Percentiles rank a stretch among this genome's conserved stretches.
Conservation (phyloP, 2,329 filamentous ascomycete species). For the Trichoderma atroviride region DNA sequence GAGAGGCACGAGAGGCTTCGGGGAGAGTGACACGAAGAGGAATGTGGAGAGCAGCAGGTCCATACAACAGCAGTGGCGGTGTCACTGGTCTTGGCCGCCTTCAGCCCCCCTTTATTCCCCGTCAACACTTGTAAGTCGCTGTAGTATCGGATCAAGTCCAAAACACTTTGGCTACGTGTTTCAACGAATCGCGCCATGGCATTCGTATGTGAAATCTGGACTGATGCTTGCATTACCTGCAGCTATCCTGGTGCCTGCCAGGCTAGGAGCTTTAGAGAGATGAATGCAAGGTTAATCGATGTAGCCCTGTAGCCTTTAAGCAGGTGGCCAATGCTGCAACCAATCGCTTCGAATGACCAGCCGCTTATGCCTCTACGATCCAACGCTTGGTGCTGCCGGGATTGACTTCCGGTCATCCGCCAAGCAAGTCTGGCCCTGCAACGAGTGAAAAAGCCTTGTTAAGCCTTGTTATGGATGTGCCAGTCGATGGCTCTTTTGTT, state of each 20-base stretch:
- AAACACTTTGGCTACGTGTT: neutral
- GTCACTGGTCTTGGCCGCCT: neutral
- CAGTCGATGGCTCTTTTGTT: neutral
- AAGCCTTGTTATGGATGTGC: neutral
- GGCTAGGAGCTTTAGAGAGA: neutral
- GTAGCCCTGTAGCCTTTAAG: slow-evolving; percentile 3
- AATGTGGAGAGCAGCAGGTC: neutral
- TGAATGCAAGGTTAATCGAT: slow-evolving; percentile 6
- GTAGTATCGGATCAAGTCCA: neutral
- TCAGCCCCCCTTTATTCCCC: neutral
- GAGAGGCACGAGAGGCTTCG: neutral
- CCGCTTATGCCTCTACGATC: neutral
- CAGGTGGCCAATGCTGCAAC: neutral
- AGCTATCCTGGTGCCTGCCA: neutral
- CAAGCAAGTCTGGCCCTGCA: neutral
- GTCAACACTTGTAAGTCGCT: neutral
- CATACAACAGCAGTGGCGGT: neutral
- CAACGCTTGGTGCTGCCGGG: slow-evolving; percentile 18
- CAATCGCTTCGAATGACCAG: neutral
- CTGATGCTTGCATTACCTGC: neutral
- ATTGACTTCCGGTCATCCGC: slow-evolving; percentile 14
- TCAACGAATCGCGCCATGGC: neutral
- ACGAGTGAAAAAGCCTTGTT: neutral
- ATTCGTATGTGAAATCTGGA: neutral
- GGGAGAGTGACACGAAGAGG: neutral